Evolutionary conservation across 371 early-diverging fungal genomes (phyloP), one percentile per base, ranked within the genome.

Genomic region (Conidiobolus incongruus): DNA sequence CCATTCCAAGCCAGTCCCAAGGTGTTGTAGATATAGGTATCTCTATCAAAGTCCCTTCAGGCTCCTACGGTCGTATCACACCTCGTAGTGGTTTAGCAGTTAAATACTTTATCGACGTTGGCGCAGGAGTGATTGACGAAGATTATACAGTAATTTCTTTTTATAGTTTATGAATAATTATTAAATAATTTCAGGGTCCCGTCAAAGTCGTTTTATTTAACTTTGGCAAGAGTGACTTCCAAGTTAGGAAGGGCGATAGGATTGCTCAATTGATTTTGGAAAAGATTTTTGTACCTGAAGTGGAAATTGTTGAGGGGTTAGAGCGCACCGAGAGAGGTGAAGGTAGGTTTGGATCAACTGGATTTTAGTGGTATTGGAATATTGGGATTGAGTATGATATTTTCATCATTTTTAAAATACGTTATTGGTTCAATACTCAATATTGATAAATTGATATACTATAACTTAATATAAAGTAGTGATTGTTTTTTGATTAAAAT

Each of bases 251-350:
- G 35, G 96, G 97, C 11, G 98, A 97, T 56, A 74, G 98, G 44
- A 72, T 98, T 59, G 98, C 98, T n/a, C 97, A 97, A 61, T 59
- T 96, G 42, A 71, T 97, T 23, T 61, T 97, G 20, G 94, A 91
- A 54, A 63, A 68, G 36, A 85, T 94, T 28, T 68, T 56, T 36
- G 80, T 77, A 1, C 86, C 90, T 8, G 75, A 75, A 6, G 72
- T 91, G 0, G 56, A 66, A 1, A 79, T 80, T 53, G 84, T 90
- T 1, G 70, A 78, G 26, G 66, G 72, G 12, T 60, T 87, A 38
- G 78, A 73, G 13, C 62, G 47, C 1, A 86, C 92, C 12, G 70
- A 54, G 7, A 71, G 97, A 40, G 93, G 96, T 15, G 58, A 56
- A 0, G 72, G 73, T 21, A 92, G 96, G 3, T 96, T 89, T 55